Conservation (phyloP, 495 filamentous ascomycete genomes). For the Lasiosphaeria ovina region DNA sequence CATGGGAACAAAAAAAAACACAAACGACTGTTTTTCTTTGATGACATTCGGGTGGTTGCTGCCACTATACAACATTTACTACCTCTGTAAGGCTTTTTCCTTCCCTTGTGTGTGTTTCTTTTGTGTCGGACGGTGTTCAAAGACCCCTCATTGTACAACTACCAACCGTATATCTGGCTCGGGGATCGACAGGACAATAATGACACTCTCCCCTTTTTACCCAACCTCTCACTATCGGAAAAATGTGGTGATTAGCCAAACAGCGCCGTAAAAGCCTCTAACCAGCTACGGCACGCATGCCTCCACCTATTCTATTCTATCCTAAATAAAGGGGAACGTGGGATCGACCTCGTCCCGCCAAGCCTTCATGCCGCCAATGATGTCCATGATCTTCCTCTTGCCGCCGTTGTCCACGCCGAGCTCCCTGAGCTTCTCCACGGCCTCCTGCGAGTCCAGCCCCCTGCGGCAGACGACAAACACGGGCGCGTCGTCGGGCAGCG, state of each 20-base stretch:
- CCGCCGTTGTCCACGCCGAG: constrained; percentile 57
- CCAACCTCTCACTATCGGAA: too few relatives aligned
- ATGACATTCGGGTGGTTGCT: too few relatives aligned
- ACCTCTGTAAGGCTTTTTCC: background rate
- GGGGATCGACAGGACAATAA: constrained; percentile 25
- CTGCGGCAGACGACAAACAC: constrained; percentile 81
- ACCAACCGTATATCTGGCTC: background rate
- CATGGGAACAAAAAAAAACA: background rate
- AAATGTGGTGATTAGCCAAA: background rate
- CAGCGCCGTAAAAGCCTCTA: too few relatives aligned
- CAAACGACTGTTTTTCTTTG: background rate
- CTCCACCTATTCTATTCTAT: background rate
- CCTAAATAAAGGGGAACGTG: constrained; percentile 60
- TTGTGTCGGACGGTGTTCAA: constrained; percentile 28
- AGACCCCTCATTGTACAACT: constrained; percentile 24
- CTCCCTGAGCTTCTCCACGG: constrained; percentile 67
- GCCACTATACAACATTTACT: background rate
- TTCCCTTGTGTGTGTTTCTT: background rate
- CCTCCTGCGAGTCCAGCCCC: constrained; percentile 87
- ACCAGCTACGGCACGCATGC: background rate
- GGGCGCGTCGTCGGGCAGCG: constrained; percentile 27
- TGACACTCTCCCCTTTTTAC: constrained; percentile 17
- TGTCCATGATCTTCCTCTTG: constrained; percentile 66
- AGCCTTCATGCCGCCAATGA: constrained; percentile 76
- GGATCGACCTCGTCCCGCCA: constrained; percentile 79